Base-by-base conservation (phyloP, 805 yeast genomes). In the Monosporozyma aquatica region DNA sequence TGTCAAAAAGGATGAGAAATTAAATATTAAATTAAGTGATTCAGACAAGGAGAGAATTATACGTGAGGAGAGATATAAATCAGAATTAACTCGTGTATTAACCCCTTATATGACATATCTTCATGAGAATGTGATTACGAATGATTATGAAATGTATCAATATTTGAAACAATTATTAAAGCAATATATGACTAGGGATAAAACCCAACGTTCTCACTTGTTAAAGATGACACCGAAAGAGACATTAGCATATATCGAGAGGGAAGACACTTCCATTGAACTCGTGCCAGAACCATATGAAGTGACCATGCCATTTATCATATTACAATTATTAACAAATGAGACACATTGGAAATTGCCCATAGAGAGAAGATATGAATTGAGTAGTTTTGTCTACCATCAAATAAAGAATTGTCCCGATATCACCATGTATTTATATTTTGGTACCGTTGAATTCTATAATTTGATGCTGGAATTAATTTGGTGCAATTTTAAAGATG, bases 401-500 rank as follows among this genome's bases (percentile, higher is more conserved):
- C 46, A 52, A 40, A 56, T 62, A 43, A 59, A 58, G 37, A 46
- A 44, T 5, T 44, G 47, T n/a, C 36, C 47, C 5, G 60, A 59
- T 30, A 37, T 59, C 1, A 48, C 58, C 3, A 43, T 58, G 30
- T 61, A 61, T 40, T 38, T 61, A 42, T 53, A 53, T 39, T 49
- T 59, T 33, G 59, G 64, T 45, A 54, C 51, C 33, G 50, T 53
- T 2, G 61, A 53, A 25, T 55, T 61, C 38, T 61, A 61, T 47
- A 61, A 61, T 40, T 21, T 53, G 9, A 41, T 61, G n/a, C 23
- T 61, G 11, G 44, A 52, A 26, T 43, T 52, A n/a, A 45, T 58
- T 4, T 61, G 65, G 65, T 51, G 48, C 4, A 54, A 56, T 35
- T 58, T 43, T 40, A 49, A 49, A 23, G 61, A 59, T 5, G 42